Evolutionary conservation across 1,139 yeast genomes (phyloP).

Genomic region (Yamadazyma triangularis): DNA sequence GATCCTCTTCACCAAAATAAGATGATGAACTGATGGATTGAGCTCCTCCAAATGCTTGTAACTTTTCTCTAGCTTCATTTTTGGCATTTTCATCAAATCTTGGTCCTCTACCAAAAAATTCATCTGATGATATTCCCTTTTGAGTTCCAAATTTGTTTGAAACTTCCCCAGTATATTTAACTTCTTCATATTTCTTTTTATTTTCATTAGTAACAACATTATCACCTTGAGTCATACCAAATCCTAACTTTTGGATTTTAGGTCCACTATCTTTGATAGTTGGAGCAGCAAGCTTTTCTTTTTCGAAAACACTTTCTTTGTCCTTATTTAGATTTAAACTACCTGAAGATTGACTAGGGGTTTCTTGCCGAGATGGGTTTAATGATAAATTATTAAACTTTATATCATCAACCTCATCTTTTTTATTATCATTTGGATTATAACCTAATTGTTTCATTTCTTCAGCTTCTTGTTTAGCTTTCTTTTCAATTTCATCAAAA

Average conservation of each 20-base stretch:
- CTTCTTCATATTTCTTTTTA: conserved; percentile 42
- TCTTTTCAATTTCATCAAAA: conserved; percentile 86
- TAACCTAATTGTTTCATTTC: conserved; percentile 71
- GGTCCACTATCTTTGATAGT: conserved; percentile 61
- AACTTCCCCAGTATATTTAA: conserved; percentile 65
- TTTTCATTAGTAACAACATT: conserved; percentile 29
- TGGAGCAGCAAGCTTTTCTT: conserved; percentile 18
- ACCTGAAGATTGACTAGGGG: no score
- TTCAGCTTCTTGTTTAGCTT: conserved; percentile 80
- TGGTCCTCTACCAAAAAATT: conserved; percentile 83
- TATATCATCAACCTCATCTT: conserved; percentile 5
- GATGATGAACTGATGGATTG: conserved; percentile 87
- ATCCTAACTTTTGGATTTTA: conserved; percentile 73
- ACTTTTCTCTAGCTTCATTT: conserved; percentile 71
- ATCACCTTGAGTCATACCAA: conserved; percentile 67
- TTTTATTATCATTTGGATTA: conserved; percentile 46
- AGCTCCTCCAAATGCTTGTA: conserved; percentile 81
- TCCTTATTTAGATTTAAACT: conserved; percentile 12
- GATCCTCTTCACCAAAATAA: conserved; percentile 86
- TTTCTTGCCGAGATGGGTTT: conserved; percentile 4
- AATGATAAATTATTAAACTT: neutral
- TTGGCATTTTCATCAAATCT: conserved; percentile 74
- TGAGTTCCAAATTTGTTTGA: conserved; percentile 78
- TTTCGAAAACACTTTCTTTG: conserved; percentile 9
- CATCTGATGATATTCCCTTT: conserved; percentile 94